Evolutionary conservation across 768 basidiomycete species (phyloP), one percentile per base, ranked within the genome.

Genomic region (Lentinula lateritia): DNA sequence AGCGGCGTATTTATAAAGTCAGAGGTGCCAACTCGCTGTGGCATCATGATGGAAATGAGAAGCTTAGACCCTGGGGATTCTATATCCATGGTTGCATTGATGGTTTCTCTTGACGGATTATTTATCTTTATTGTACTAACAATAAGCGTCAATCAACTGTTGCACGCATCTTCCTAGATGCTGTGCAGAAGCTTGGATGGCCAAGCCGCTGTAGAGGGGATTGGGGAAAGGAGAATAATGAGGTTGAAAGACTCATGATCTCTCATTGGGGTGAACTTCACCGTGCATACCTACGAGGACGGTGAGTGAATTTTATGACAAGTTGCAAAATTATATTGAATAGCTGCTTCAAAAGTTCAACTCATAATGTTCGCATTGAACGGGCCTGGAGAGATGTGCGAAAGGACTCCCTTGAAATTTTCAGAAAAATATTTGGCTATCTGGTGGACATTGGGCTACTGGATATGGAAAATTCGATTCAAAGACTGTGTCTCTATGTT

Each of bases 11-110:
- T 6, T 77, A 77, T 60, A 53, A 62, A 1, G 73, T 75, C 0
- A 65, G 66, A 8, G 68, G 69, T 2, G 67, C 73, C 20, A 74
- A 75, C 57, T 67, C 70, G 0, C 67, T 75, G 0, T 76, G 74
- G 74, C 75, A 76, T 62, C 61, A 67, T 20, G 75, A 76, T 65
- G 70, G 74, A 1, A 73, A 76, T 56, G 73, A 78, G 56, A 77
- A 74, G 54, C 60, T 78, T 0, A 66, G 69, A 8, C 70, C 63
- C 0, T 78, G 75, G 74, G 74, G 74, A 7, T 68, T 74, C 62
- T 71, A 71, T 23, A 68, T 74, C 6, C 73, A 75, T 65, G 74
- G 74, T 0, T 69, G 72, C 58, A 64, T 77, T 18, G 77, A 80
- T 65, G 79, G 79, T 0, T 73, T 71, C 63, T 74, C 73, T 50